Conservation (phyloP, 441 rosid species). For the Erodium moschatum region DNA sequence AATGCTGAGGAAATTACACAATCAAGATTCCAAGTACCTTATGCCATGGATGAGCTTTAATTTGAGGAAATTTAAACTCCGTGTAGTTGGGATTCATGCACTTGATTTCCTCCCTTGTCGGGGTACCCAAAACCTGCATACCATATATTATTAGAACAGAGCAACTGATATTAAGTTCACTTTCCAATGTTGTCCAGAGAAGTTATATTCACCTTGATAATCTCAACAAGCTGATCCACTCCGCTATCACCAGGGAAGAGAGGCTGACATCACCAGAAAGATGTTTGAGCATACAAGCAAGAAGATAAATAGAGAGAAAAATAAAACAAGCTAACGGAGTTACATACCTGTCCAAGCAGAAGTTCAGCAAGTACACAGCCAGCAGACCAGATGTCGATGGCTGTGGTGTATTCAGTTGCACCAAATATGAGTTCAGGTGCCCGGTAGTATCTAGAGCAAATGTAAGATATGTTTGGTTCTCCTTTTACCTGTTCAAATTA, state of each 20-base stretch:
- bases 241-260: conserved; percentile 89
- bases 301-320: neutral
- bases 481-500: neutral
- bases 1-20: neutral
- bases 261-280: conserved; percentile 29
- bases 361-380: conserved; percentile 93
- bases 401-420: conserved; percentile 86
- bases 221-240: conserved; percentile 96
- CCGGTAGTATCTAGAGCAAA: no score
- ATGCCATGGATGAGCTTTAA: no score
- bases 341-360: conserved; percentile 71
- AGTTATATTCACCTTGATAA: conserved; percentile 55
- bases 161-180: no score
- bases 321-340: neutral
- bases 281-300: neutral
- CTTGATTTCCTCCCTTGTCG: conserved; percentile 92
- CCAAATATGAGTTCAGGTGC: conserved; percentile 50
- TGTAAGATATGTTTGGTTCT: no score
- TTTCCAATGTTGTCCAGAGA: no score
- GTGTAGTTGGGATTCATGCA: conserved; percentile 98
- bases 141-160: no score
- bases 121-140: conserved; percentile 84
- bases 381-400: conserved; percentile 95
- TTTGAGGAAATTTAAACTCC: conserved; percentile 46
- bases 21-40: conserved; percentile 26